A percentile compares a stretch with the other conserved stretches of the same genome.
Conservation (phyloP, 169 alveolate genomes). For the Cryptosporidium baileyi region DNA sequence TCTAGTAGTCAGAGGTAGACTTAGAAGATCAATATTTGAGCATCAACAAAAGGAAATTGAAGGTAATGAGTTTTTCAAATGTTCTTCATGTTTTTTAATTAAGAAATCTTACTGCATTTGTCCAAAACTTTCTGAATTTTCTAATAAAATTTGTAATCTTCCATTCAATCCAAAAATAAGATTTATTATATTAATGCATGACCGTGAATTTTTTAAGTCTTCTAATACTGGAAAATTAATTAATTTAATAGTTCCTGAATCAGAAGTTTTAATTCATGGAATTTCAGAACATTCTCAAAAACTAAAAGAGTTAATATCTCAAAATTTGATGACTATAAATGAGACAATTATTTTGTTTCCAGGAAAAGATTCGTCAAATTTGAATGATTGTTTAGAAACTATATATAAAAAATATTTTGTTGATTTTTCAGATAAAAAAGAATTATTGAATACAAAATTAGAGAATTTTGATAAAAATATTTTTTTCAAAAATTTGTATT, state of each 20-base stretch:
- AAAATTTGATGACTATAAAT: neutral
- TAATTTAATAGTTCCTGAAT: slow-evolving; percentile 8
- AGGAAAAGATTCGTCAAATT: neutral
- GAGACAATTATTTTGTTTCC: slow-evolving; percentile 39
- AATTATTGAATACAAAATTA: neutral
- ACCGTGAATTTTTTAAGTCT: slow-evolving; percentile 45
- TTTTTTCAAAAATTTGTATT: neutral
- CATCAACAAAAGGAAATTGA: neutral
- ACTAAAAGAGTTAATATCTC: neutral
- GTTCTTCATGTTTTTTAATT: slow-evolving; percentile 23
- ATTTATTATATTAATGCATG: slow-evolving; percentile 22
- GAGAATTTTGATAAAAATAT: too few relatives aligned
- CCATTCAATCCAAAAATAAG: slow-evolving; percentile 6
- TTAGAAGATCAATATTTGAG: slow-evolving; percentile 17
- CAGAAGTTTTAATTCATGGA: slow-evolving; percentile 38
- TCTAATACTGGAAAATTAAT: slow-evolving; percentile 57
- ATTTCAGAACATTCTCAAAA: neutral
- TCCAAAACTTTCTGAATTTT: neutral
- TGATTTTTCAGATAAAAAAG: neutral
- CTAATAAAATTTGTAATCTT: neutral
- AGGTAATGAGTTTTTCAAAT: neutral
- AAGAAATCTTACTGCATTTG: slow-evolving; percentile 48
- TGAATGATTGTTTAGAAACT: neutral
- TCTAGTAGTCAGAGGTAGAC: slow-evolving; percentile 13
- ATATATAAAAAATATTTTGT: neutral